A percentile compares a stretch with the other conserved stretches of the same genome.
phyloP scores from a whole-genome alignment of 176 grass and related monocot species.

The Tuctoria greenei region DNA sequence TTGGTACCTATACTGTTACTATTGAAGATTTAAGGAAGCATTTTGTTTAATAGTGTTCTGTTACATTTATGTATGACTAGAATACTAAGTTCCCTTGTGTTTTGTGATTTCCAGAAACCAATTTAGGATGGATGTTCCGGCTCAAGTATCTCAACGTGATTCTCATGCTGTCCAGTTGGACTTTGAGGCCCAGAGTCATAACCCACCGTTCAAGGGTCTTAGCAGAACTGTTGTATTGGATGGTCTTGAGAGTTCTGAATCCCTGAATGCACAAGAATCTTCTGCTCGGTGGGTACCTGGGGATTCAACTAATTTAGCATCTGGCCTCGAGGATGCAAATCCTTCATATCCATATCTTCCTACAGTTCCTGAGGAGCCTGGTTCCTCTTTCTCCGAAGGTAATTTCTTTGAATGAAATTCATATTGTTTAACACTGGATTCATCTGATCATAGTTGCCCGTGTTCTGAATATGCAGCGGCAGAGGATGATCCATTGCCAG shows the following conservation, averaged over 20 bases:
- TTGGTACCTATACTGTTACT: slow-evolving; percentile 10
- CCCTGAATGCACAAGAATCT: slow-evolving; percentile 49
- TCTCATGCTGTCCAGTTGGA: slow-evolving; percentile 37
- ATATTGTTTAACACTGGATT: slow-evolving; percentile 17
- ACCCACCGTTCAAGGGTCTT: slow-evolving; percentile 53
- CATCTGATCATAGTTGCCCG: background rate
- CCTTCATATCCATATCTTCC: slow-evolving; percentile 76
- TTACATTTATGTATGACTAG: background rate
- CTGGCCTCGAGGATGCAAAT: slow-evolving; percentile 60
- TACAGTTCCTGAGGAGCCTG: slow-evolving; percentile 78
- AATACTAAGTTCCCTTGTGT: background rate
- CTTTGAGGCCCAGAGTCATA: slow-evolving; percentile 44
- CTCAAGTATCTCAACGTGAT: slow-evolving; percentile 46
- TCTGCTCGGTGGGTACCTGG: slow-evolving; percentile 63
- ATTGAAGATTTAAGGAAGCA: background rate
- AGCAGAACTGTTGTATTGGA: slow-evolving; percentile 49
- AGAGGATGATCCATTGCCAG: slow-evolving; percentile 83
- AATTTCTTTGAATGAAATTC: slow-evolving; percentile 28
- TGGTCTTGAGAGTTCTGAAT: slow-evolving; percentile 40
- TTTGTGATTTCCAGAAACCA: slow-evolving; percentile 40
- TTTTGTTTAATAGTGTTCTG: background rate
- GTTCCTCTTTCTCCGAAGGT: slow-evolving; percentile 97
- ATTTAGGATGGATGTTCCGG: slow-evolving; percentile 40
- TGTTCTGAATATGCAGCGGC: slow-evolving; percentile 50
- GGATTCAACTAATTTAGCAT: slow-evolving; percentile 55